Percentiles rank a stretch among this genome's conserved stretches.
Evolutionary conservation across 495 filamentous ascomycete genomes (phyloP).

Genomic region (Lophiotrema nucula): DNA sequence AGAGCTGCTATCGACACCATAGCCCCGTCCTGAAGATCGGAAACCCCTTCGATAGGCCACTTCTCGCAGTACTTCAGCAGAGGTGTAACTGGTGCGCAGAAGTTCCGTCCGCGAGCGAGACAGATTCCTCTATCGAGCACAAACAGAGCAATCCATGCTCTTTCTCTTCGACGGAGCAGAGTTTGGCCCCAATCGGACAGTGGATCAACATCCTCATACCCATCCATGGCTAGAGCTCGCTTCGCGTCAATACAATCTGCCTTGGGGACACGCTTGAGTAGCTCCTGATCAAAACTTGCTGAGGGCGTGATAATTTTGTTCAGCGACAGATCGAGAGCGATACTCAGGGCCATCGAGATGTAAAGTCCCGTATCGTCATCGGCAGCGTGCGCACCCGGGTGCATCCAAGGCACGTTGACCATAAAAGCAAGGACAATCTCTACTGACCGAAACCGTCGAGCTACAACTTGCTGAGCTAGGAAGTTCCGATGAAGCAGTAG

Average conservation of each 20-base stretch:
- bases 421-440: conserved; percentile 74
- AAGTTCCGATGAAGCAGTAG: conserved; percentile 63
- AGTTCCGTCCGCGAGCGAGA: conserved; percentile 65
- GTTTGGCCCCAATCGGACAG: conserved; percentile 56
- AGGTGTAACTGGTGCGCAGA: conserved; percentile 62
- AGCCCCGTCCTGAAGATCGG: conserved; percentile 65
- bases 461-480: conserved; percentile 60
- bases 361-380: conserved; percentile 73
- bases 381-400: conserved; percentile 61
- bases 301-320: conserved; percentile 65
- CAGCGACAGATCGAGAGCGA: conserved; percentile 66
- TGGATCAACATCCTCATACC: conserved; percentile 63
- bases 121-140: conserved; percentile 73
- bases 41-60: conserved; percentile 63
- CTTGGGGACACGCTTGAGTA: conserved; percentile 51
- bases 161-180: conserved; percentile 62
- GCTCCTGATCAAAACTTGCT: conserved; percentile 49
- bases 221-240: conserved; percentile 64
- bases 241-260: conserved; percentile 66
- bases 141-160: conserved; percentile 69
- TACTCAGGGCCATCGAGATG: conserved; percentile 64
- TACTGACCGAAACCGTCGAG: conserved; percentile 60
- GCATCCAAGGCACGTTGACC: conserved; percentile 78
- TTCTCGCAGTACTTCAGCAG: conserved; percentile 64
- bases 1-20: conserved; percentile 67